Evolutionary conservation across 352 stramenopile genomes (phyloP).

Genomic region (Phytopythium cucurbitacearum): DNA sequence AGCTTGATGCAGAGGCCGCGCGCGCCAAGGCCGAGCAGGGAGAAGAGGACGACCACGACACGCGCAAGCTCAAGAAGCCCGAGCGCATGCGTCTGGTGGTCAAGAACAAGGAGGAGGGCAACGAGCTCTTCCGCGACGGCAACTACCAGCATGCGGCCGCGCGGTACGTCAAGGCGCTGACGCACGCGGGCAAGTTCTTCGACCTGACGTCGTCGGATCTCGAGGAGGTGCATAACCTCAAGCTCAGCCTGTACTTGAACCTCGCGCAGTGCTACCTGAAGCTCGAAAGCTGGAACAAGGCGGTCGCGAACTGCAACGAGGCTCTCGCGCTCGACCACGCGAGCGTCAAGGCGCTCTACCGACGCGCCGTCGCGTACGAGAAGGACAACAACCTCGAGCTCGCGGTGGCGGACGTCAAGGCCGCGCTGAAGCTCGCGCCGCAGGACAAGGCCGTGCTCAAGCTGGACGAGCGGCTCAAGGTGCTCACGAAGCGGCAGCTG

Average conservation of each 20-base stretch:
- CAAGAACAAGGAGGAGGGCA: constrained; percentile 96
- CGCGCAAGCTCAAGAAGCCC: constrained; percentile 89
- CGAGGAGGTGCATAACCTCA: constrained; percentile 84
- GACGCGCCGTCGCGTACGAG: constrained; percentile 80
- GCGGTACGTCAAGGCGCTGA: constrained; percentile 90
- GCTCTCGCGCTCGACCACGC: constrained; percentile 65
- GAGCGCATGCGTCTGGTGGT: constrained; percentile 92
- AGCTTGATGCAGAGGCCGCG: constrained; percentile 71
- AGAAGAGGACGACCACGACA: constrained; percentile 90
- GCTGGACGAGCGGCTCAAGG: constrained; percentile 69
- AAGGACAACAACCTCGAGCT: constrained; percentile 85
- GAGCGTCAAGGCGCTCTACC: constrained; percentile 87
- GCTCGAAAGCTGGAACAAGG: constrained; percentile 86
- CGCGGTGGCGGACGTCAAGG: constrained; percentile 57
- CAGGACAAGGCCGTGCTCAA: constrained; percentile 79
- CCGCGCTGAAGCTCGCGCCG: constrained; percentile 42
- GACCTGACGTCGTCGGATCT: constrained; percentile 81
- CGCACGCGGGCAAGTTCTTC: constrained; percentile 91
- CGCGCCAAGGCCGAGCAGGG: constrained; percentile 70
- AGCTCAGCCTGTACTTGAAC: constrained; percentile 91
- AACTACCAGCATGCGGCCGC: constrained; percentile 86
- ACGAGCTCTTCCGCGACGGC: constrained; percentile 90
- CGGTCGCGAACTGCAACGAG: constrained; percentile 82
- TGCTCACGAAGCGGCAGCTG: constrained; percentile 64
- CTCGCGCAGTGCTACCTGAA: constrained; percentile 93